These are phyloP conservation scores for Dactylellina sp. DNA, from an alignment of 2,329 filamentous ascomycete species.

Conservation along the genomic window DNA sequence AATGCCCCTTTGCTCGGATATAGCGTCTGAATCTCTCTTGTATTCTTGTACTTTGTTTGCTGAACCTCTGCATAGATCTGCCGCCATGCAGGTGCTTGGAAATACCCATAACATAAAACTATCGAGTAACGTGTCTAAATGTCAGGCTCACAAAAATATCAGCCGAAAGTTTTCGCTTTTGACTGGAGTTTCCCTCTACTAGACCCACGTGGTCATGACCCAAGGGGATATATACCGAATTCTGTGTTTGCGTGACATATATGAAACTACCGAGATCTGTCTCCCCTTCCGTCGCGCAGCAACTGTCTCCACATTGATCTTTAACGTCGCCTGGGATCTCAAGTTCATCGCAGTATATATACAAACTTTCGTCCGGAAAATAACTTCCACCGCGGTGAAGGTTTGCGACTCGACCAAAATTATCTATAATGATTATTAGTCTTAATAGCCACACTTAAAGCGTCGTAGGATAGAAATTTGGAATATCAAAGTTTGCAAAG, in stretches of 20 bases:
- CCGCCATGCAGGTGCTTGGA: neutral
- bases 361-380: constrained; percentile 7
- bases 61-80: neutral
- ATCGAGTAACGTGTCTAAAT: constrained; percentile 10
- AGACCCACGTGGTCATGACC: no score
- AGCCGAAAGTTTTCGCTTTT: no score
- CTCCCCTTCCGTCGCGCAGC: constrained; percentile 5
- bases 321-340: neutral
- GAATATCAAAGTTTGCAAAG: no score
- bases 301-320: neutral
- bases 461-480: neutral
- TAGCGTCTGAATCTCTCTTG: constrained; percentile 12
- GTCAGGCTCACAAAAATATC: neutral
- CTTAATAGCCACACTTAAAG: no score
- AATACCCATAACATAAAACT: constrained; percentile 27
- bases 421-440: constrained; percentile 13
- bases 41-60: neutral
- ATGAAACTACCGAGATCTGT: constrained; percentile 6
- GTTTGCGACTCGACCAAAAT: constrained; percentile 11
- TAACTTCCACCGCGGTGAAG: constrained; percentile 27
- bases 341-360: constrained; percentile 29
- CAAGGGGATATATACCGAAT: constrained; percentile 17
- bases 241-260: constrained; percentile 5
- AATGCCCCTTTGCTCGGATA: constrained; percentile 26
- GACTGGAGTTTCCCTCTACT: no score